Evolutionary conservation across 139 green algal genomes (phyloP).

Genomic region (Eudorina sp.): DNA sequence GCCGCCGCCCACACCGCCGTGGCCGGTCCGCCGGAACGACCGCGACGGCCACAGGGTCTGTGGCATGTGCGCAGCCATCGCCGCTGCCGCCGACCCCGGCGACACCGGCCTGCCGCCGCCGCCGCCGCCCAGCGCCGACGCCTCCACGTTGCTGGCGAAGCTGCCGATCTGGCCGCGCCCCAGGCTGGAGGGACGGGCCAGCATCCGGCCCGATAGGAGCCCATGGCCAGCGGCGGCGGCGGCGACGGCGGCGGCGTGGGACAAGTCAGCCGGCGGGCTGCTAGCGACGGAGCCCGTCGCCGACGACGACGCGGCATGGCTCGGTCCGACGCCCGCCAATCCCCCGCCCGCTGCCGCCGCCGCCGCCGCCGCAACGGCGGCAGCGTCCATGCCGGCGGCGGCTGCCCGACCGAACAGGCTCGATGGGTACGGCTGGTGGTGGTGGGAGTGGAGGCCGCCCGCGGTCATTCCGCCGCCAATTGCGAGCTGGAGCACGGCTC

Average conservation of each 20-base stretch:
- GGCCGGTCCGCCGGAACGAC: background rate
- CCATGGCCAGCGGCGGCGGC: no score
- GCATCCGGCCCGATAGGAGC: background rate
- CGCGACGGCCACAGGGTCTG: background rate
- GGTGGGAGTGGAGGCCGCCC: background rate
- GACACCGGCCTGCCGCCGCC: background rate
- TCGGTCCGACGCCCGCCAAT: no score
- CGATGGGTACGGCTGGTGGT: background rate
- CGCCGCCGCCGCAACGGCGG: background rate
- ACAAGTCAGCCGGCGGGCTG: background rate
- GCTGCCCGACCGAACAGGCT: background rate
- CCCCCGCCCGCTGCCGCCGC: background rate
- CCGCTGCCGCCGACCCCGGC: background rate
- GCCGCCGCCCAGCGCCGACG: background rate
- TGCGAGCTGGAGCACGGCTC: no score
- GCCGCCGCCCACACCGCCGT: background rate
- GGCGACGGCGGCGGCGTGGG: no score
- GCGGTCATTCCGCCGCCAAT: no score
- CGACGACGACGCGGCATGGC: background rate
- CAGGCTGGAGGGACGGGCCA: background rate
- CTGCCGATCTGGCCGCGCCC: background rate
- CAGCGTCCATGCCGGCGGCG: background rate
- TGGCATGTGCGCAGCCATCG: background rate
- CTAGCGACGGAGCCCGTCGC: background rate
- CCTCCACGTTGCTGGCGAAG: background rate